phyloP scores from a whole-genome alignment of 2,329 filamentous ascomycete species.

The Talaromyces sp. region DNA sequence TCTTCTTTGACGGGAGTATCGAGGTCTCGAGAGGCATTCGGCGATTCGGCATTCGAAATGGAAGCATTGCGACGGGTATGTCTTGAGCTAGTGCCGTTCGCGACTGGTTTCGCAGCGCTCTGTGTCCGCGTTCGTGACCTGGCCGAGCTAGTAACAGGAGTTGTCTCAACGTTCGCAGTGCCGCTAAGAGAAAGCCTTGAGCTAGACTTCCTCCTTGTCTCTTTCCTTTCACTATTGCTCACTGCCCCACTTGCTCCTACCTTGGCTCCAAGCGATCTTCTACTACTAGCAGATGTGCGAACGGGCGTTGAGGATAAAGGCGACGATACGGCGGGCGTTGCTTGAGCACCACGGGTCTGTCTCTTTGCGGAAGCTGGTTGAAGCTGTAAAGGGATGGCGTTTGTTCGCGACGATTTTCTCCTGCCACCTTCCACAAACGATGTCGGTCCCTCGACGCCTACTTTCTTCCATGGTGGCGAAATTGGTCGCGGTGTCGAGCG shows the following conservation, averaged over 20 bases:
- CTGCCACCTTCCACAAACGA: conserved; percentile 67
- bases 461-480: conserved; percentile 92
- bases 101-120: conserved; percentile 24
- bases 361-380: conserved; percentile 48
- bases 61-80: conserved; percentile 28
- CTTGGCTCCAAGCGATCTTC: conserved; percentile 29
- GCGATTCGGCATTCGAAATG: conserved; percentile 23
- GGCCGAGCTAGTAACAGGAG: conserved; percentile 29
- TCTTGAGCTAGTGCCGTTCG: conserved; percentile 26
- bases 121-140: conserved; percentile 32
- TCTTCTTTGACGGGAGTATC: conserved; percentile 23
- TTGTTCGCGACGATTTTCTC: conserved; percentile 59
- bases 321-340: conserved; percentile 30
- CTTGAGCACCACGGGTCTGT: conserved; percentile 42
- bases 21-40: conserved; percentile 15
- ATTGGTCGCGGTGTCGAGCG: conserved; percentile 40
- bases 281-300: conserved; percentile 26
- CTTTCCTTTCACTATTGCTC: conserved; percentile 17
- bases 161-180: conserved; percentile 23
- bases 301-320: conserved; percentile 30
- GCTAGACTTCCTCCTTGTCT: conserved; percentile 27
- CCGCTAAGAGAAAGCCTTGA: conserved; percentile 25
- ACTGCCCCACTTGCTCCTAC: conserved; percentile 29
- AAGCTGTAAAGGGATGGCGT: conserved; percentile 46
- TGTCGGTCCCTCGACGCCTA: conserved; percentile 80